Evolutionary conservation across 1,139 yeast genomes (phyloP), one percentile per base, ranked within the genome.

Genomic region (Yamadazyma spencermartinsiae): DNA sequence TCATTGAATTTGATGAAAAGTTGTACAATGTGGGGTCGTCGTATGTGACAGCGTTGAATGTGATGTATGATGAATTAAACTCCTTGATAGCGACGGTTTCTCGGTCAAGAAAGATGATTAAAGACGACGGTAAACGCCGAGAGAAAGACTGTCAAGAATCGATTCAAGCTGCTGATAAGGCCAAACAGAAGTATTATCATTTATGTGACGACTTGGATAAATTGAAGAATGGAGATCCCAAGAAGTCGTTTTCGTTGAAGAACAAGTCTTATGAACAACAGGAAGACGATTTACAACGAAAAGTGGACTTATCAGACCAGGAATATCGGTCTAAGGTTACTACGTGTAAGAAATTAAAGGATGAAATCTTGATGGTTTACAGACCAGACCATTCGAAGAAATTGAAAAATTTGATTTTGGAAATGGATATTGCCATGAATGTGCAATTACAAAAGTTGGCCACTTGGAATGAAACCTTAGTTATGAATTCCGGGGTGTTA

Each of bases 401-500:
- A 49, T 71, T 92, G 50, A 86, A 83, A 56, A 83, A 86, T 56
- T 68, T 88, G 48, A 82, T 89, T 39, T 68, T 88, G 48, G 97
- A 90, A 60, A 75, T 87, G 60, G 98, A 92, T 60, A 80, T 87
- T 37, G 97, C 96, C 10, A 69, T 90, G 72, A 80, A 88, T 45
- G 80, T 89, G 37, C 97, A 90, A 61, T 68, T 92, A 42, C 94
- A 86, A 53, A 88, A 89, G 58, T 90, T 85, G 56, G 83, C 97
- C 5, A 86, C 92, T 28, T 85, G 89, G 74, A 79, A 82, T 41
- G 98, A 92, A 60, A 86, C 86, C 29, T 72, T 86, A 45, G 75
- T 87, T 21, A 76, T 92, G 67, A 89, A 90, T 53, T 76, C 87
- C 16, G 98, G 97, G 20, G 86, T 89, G 29, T 80, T 86, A 43